Evolutionary conservation across 495 filamentous ascomycete species (phyloP), one percentile per base, ranked within the genome.

Genomic region (Penicillium herquei): DNA sequence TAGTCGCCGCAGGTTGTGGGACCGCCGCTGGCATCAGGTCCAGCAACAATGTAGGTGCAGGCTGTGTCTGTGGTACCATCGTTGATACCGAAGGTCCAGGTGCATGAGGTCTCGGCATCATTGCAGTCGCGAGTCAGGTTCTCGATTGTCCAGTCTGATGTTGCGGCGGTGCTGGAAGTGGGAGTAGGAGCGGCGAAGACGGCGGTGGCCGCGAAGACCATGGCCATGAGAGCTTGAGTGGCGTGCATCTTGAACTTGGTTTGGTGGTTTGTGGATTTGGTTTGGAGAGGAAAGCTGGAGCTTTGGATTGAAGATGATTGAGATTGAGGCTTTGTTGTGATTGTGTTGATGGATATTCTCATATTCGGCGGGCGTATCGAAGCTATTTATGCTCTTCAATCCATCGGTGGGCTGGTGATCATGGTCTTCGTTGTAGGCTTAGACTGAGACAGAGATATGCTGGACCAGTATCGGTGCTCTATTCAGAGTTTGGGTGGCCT

Each of bases 1-100:
- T 35, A 50, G 34, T 18, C 48, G 18, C 48, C 48, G 13, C 48
- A 50, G 10, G 17, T 10, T 11, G 48, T 50, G 21, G 48, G 48
- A 33, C 48, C 48, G 7, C 48, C 48, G 14, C 35, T 39, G 14
- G 14, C 48, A 39, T 39, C 33, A 26, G 35, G 33, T 7, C 48
- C 48, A 39, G 35, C 16, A 3, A 50, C 48, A 33, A 50, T 50
- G 48, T 50, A 50, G 18, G 48, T 50, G n/a, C 48, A 50, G 7
- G 35, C 48, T 7, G 48, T 50, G 4, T 31, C 39, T 21, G 12
- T 21, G 18, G 32, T 8, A 30, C 48, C 48, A 40, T 50, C 48
- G 16, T 26, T 39, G 18, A 50, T 50, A 7, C 48, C 34, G 16
- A 50, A 50, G 33, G 48, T 50, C 48, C 48, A 50, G 17, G 48